These are phyloP conservation scores for Sclerotinia glacialis DNA, from an alignment of 2,329 filamentous ascomycete genomes.

Conservation along the genomic window DNA sequence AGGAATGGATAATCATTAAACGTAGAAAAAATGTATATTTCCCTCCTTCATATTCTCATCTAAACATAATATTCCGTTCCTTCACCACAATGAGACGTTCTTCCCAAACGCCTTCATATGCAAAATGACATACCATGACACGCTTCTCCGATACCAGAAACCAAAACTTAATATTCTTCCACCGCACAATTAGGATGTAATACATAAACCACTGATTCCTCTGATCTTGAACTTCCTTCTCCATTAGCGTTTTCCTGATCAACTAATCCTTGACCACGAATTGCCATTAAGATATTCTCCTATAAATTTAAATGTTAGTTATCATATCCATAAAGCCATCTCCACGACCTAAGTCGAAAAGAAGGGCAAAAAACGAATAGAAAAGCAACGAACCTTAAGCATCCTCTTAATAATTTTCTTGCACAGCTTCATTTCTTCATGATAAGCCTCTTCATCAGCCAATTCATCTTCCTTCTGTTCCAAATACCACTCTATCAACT, in stretches of 20 bases:
- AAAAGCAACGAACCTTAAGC: conserved; percentile 70
- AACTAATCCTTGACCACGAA: conserved; percentile 59
- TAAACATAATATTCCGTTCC: background rate
- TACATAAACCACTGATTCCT: conserved; percentile 69
- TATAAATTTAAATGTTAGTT: conserved; percentile 54
- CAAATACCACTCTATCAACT: conserved; percentile 83
- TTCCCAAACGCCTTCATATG: conserved; percentile 10
- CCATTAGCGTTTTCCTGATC: conserved; percentile 42
- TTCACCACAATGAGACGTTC: background rate
- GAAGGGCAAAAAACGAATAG: conserved; percentile 29
- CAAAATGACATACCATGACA: conserved; percentile 5
- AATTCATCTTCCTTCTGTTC: conserved; percentile 86
- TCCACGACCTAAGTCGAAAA: conserved; percentile 37
- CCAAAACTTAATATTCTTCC: conserved; percentile 47
- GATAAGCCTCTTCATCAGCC: conserved; percentile 74
- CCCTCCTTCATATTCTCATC: background rate
- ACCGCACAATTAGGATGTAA: conserved; percentile 91
- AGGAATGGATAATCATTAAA: background rate
- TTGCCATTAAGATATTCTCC: conserved; percentile 85
- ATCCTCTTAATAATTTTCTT: conserved; percentile 90
- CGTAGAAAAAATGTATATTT: background rate
- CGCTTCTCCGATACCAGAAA: background rate
- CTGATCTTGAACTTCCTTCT: conserved; percentile 45
- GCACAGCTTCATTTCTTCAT: conserved; percentile 69
- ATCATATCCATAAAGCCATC: conserved; percentile 32